phyloP scores from a whole-genome alignment of 495 filamentous ascomycete genomes.

The Aspergillus panamensis region DNA sequence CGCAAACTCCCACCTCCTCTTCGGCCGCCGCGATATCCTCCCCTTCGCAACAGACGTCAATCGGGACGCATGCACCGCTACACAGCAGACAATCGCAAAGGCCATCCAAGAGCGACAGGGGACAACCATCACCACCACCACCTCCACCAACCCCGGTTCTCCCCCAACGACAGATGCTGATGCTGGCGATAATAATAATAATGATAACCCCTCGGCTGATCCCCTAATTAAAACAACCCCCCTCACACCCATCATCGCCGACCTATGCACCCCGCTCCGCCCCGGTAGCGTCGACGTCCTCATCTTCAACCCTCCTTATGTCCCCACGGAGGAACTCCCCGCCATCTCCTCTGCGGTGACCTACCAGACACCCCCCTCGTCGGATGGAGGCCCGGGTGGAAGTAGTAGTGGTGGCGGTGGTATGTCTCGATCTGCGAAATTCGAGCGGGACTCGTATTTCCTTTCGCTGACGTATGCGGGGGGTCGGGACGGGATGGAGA shows the following conservation, averaged over 20 bases:
- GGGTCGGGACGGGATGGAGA: slow-evolving; percentile 87
- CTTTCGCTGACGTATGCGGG: slow-evolving; percentile 87
- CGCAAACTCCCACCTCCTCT: slow-evolving; percentile 66
- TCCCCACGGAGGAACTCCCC: slow-evolving; percentile 75
- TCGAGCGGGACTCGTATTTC: slow-evolving; percentile 71
- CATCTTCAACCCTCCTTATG: slow-evolving; percentile 96
- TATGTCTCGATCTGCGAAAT: slow-evolving; percentile 39
- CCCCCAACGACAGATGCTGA: no score
- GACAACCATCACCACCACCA: no score
- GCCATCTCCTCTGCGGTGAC: slow-evolving; percentile 34
- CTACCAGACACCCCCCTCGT: background rate
- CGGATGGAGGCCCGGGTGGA: no score
- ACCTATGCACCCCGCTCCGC: slow-evolving; percentile 60
- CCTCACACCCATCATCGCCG: slow-evolving; percentile 59
- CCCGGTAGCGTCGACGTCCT: slow-evolving; percentile 67
- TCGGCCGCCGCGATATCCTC: slow-evolving; percentile 67
- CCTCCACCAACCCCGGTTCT: no score
- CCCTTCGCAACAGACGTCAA: slow-evolving; percentile 80
- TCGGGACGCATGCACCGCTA: slow-evolving; percentile 69
- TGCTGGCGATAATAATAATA: no score
- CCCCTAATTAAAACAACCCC: no score
- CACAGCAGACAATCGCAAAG: slow-evolving; percentile 55
- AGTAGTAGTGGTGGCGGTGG: no score
- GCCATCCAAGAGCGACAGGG: slow-evolving; percentile 43
- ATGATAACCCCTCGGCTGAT: no score